These are phyloP conservation scores for Evernia prunastri DNA, from an alignment of 495 filamentous ascomycete species.

Conservation along the genomic window DNA sequence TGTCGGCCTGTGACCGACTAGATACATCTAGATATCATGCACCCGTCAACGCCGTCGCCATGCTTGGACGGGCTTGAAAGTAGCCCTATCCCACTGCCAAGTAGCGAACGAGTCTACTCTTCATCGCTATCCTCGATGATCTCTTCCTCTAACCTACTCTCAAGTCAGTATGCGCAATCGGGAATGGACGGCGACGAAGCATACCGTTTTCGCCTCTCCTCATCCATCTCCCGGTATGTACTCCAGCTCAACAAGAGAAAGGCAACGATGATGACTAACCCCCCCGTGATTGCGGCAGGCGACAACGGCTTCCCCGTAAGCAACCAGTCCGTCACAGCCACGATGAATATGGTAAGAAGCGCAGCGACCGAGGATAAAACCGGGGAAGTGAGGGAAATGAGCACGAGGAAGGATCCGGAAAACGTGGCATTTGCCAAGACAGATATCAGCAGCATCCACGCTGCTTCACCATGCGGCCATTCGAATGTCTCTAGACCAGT, in stretches of 20 bases:
- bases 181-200: not conserved
- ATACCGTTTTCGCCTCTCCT: conserved; percentile 60
- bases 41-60: conserved; percentile 9
- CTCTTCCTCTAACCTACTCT: conserved; percentile 18
- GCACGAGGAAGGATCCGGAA: conserved; percentile 85
- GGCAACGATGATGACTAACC: conserved; percentile 75
- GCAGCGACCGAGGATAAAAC: conserved; percentile 88
- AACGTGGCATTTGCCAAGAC: conserved; percentile 83
- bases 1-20: not conserved
- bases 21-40: not conserved
- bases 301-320: conserved; percentile 69
- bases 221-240: conserved; percentile 85
- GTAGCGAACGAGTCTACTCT: conserved; percentile 6
- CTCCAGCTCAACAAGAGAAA: conserved; percentile 84
- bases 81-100: not conserved
- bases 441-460: conserved; percentile 70
- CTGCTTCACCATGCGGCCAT: conserved; percentile 67
- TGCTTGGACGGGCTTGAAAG: conserved; percentile 6
- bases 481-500: conserved; percentile 75
- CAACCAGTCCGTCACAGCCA: conserved; percentile 85
- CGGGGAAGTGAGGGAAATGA: conserved; percentile 87
- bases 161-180: not conserved
- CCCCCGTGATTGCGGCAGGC: conserved; percentile 69
- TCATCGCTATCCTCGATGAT: conserved; percentile 19
- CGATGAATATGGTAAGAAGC: conserved; percentile 91